These are phyloP conservation scores for Panellus pusillus DNA, from an alignment of 768 basidiomycete species.

Conservation along the genomic window DNA sequence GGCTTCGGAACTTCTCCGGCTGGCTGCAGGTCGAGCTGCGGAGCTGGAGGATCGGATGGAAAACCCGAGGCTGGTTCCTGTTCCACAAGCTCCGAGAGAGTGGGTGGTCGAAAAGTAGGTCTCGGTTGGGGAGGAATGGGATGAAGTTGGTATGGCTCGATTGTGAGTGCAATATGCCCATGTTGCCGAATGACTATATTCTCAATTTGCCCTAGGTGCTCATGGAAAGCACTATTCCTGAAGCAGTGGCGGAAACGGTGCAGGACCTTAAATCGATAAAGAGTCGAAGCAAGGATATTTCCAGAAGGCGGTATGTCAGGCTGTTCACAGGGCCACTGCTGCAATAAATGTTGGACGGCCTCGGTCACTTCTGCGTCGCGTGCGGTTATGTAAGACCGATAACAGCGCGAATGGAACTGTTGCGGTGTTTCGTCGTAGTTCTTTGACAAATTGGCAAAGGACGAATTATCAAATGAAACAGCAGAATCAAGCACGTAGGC, in stretches of 20 bases:
- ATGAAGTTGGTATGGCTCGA: slow-evolving; percentile 1
- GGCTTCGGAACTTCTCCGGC: background rate
- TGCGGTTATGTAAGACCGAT: background rate
- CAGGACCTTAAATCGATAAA: background rate
- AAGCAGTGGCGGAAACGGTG: slow-evolving; percentile 3
- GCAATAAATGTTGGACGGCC: background rate
- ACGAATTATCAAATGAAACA: background rate
- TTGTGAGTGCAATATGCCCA: background rate
- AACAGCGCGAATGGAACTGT: background rate
- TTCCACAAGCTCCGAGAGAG: background rate
- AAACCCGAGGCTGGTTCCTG: background rate
- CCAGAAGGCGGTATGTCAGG: background rate
- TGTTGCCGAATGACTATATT: background rate
- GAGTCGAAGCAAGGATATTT: background rate
- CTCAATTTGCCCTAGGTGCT: slow-evolving; percentile 3
- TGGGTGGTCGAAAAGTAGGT: background rate
- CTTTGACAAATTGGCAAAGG: background rate
- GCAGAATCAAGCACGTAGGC: background rate
- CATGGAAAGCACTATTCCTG: slow-evolving; percentile 1
- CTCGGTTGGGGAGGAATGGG: background rate
- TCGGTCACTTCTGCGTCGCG: background rate
- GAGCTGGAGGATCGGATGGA: background rate
- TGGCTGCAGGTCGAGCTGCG: background rate
- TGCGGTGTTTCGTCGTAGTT: background rate
- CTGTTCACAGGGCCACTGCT: slow-evolving; percentile 3